These are phyloP conservation scores for Prinsepia uniflora DNA, from an alignment of 306 rosid genomes.

Conservation along the genomic window DNA sequence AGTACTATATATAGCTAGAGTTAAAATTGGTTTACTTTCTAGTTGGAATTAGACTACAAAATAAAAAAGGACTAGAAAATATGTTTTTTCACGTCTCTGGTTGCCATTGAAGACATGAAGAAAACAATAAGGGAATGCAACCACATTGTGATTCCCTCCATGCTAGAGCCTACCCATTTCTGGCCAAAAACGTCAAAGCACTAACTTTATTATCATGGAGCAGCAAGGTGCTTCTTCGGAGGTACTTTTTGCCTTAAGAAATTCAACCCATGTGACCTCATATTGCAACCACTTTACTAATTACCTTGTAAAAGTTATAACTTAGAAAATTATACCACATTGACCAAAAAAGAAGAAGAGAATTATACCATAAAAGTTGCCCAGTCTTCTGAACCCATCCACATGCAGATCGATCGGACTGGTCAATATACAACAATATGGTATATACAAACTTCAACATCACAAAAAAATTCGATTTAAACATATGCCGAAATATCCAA, in stretches of 20 bases:
- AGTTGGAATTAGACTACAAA: conserved; percentile 39
- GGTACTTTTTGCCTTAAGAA: conserved; percentile 32
- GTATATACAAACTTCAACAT: no score
- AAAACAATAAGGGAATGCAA: conserved; percentile 51
- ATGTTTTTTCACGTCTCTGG: conserved; percentile 5
- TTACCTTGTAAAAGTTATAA: conserved; percentile 15
- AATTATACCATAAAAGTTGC: neutral
- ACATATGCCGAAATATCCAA: no score
- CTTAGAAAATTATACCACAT: neutral
- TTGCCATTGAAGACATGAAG: conserved; percentile 31
- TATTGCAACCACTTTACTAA: neutral
- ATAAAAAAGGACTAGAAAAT: conserved; percentile 1
- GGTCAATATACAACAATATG: no score
- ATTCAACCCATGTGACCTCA: conserved; percentile 37
- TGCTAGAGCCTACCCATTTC: conserved; percentile 48
- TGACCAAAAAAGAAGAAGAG: no score
- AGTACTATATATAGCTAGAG: neutral
- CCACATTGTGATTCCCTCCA: conserved; percentile 54
- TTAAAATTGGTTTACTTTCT: conserved; percentile 11
- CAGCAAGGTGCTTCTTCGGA: conserved; percentile 9
- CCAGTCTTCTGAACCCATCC: neutral
- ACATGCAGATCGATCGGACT: no score
- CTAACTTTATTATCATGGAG: conserved; percentile 26
- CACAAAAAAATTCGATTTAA: no score
- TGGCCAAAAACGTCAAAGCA: conserved; percentile 54